phyloP scores from a whole-genome alignment of 148 eudicot species.

The Vaccinium macrocarpon region DNA sequence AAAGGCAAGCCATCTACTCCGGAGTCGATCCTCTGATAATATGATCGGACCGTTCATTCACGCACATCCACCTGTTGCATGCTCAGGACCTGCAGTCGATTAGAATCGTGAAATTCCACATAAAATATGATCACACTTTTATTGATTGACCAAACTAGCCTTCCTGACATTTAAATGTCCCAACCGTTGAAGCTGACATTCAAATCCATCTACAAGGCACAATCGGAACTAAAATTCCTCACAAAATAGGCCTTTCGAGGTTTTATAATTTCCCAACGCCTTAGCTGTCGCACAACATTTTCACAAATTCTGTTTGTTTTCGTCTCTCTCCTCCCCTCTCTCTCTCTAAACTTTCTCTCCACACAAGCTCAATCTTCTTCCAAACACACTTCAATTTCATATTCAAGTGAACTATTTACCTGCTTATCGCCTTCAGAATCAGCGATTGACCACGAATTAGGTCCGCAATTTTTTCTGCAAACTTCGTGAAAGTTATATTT shows the following conservation, averaged over 20 bases:
- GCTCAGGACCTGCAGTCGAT: too few species aligned
- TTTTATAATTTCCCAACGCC: not conserved
- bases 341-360: not conserved
- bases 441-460: not conserved
- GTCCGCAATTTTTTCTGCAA: not conserved
- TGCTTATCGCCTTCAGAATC: not conserved
- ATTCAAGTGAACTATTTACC: not conserved
- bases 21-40: too few species aligned
- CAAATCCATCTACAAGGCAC: not conserved
- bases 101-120: not conserved
- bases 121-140: not conserved
- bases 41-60: too few species aligned
- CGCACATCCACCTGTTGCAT: too few species aligned
- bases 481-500: not conserved
- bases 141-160: constrained; percentile 6
- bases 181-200: not conserved
- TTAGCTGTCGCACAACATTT: not conserved
- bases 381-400: not conserved
- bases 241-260: not conserved
- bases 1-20: too few species aligned
- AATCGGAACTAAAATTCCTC: not conserved
- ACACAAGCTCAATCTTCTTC: not conserved
- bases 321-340: not conserved
- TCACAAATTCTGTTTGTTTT: not conserved
- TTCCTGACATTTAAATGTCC: not conserved